A percentile compares a stretch with the other conserved stretches of the same genome.
Evolutionary conservation across 139 green algal genomes (phyloP).

Genomic region (Diplosphaera chodatii): DNA sequence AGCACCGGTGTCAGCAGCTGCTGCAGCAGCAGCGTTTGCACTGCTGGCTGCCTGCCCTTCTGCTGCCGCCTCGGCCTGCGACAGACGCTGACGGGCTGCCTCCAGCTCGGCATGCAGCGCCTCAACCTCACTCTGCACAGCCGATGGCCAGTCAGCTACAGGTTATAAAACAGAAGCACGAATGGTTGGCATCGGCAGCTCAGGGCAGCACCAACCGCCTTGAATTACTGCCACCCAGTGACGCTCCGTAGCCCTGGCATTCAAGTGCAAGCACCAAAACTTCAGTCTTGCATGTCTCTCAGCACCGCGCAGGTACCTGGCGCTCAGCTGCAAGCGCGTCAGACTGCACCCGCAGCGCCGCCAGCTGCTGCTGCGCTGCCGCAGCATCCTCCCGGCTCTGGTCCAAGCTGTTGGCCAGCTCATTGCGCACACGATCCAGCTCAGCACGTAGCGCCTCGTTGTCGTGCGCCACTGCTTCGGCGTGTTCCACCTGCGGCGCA

Average conservation of each 20-base stretch:
- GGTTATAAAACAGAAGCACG: no score
- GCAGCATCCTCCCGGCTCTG: not conserved
- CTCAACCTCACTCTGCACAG: not conserved
- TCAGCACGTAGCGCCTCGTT: not conserved
- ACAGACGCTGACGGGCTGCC: not conserved
- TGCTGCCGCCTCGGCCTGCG: not conserved
- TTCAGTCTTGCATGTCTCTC: no score
- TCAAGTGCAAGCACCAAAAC: no score
- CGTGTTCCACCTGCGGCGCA: not conserved
- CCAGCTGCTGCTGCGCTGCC: not conserved
- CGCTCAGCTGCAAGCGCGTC: not conserved
- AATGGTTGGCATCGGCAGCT: no score
- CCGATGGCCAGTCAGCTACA: no score
- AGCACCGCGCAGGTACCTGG: no score
- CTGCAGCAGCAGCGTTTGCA: not conserved
- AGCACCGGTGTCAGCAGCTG: no score
- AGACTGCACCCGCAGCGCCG: not conserved
- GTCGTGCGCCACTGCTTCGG: not conserved
- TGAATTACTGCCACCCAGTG: no score
- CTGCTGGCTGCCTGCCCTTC: no score
- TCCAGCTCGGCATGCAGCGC: not conserved
- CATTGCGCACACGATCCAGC: not conserved
- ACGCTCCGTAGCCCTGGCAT: no score
- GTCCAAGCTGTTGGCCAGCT: not conserved
- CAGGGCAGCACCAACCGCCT: no score